Conservation (phyloP, 2,329 filamentous ascomycete genomes). For the Fusarium albosuccineum region DNA sequence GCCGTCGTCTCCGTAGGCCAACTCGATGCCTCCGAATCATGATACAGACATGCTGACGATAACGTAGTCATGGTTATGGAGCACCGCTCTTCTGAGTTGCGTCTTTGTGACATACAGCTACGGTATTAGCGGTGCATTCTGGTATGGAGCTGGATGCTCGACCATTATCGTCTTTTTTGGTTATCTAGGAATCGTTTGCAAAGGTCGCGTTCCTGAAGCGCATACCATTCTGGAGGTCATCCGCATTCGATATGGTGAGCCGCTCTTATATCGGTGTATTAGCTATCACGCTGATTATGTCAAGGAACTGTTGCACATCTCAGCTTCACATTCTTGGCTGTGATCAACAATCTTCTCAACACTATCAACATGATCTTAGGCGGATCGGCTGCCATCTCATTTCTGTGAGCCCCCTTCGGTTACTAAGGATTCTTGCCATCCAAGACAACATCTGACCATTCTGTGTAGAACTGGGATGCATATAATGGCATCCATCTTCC, state of each 20-base stretch:
- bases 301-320: constrained; percentile 74
- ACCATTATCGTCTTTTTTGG: constrained; percentile 81
- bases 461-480: constrained; percentile 50
- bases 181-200: constrained; percentile 88
- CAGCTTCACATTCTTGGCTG: constrained; percentile 83
- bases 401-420: constrained; percentile 35
- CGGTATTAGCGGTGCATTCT: constrained; percentile 25
- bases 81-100: constrained; percentile 24
- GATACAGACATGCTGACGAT: constrained; percentile 1
- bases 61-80: constrained; percentile 26
- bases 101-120: constrained; percentile 26
- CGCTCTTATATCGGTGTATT: too few species aligned
- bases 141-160: constrained; percentile 25
- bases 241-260: constrained; percentile 73
- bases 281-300: neutral
- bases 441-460: too few species aligned
- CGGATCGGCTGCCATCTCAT: constrained; percentile 69
- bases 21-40: neutral
- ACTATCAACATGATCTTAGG: constrained; percentile 90
- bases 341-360: constrained; percentile 87
- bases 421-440: neutral
- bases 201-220: constrained; percentile 85
- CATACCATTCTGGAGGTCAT: constrained; percentile 88
- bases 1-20: constrained; percentile 22
- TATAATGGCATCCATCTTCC: constrained; percentile 84